Evolutionary conservation across 2,329 filamentous ascomycete genomes (phyloP).

Genomic region (Penicillium fuscoglaucum): DNA sequence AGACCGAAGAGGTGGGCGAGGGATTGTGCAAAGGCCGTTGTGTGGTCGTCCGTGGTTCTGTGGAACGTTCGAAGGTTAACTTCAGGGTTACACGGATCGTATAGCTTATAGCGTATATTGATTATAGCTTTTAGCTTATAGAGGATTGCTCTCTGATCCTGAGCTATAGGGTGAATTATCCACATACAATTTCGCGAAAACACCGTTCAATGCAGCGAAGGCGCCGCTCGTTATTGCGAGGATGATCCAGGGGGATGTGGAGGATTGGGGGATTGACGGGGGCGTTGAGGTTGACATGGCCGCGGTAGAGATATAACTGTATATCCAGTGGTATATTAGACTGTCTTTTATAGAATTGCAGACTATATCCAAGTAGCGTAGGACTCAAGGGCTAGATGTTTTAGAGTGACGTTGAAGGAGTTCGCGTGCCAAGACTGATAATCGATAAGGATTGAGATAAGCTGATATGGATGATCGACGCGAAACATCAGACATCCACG

Average conservation of each 20-base stretch:
- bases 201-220: slow-evolving; percentile 64
- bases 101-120: background rate
- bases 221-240: slow-evolving; percentile 61
- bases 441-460: slow-evolving; percentile 14
- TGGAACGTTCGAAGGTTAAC: background rate
- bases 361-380: slow-evolving; percentile 8
- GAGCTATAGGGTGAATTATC: background rate
- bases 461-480: slow-evolving; percentile 13
- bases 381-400: background rate
- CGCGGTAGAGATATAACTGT: background rate
- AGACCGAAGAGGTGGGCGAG: slow-evolving; percentile 49
- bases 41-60: slow-evolving; percentile 62
- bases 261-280: slow-evolving; percentile 7
- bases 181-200: slow-evolving; percentile 65
- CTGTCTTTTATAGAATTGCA: background rate
- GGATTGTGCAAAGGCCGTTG: slow-evolving; percentile 51
- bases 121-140: background rate
- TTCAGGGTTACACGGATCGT: background rate
- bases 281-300: slow-evolving; percentile 6
- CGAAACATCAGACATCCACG: background rate
- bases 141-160: background rate
- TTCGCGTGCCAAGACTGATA: slow-evolving; percentile 19
- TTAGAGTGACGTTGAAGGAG: slow-evolving; percentile 9
- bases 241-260: slow-evolving; percentile 48
- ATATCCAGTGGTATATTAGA: background rate